A percentile compares a stretch with the other conserved stretches of the same genome.
Evolutionary conservation across 73 alveolate genomes (phyloP).

Genomic region (Blepharisma japonicum): DNA sequence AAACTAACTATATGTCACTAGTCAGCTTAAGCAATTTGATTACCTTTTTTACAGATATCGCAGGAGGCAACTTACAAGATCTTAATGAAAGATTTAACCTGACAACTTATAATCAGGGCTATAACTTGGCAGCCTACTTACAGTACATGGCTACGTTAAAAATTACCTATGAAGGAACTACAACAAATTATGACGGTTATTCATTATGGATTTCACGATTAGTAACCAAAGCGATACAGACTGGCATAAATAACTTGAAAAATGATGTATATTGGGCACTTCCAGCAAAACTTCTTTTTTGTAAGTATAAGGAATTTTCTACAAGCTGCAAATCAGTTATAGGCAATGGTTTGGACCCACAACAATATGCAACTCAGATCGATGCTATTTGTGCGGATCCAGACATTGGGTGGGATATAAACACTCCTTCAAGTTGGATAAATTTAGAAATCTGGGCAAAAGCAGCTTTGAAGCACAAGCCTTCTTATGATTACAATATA

Average conservation of each 20-base stretch:
- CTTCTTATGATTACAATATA: not conserved
- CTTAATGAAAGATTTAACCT: too few relatives aligned
- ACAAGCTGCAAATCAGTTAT: not conserved
- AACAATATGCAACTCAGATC: not conserved
- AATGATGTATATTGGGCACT: constrained; percentile 21
- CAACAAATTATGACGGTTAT: not conserved
- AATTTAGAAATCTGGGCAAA: not conserved
- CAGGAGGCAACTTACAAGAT: not conserved
- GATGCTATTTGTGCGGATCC: not conserved
- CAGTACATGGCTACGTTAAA: too few relatives aligned
- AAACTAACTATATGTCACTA: not conserved
- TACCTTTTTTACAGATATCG: not conserved
- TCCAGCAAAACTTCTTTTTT: not conserved
- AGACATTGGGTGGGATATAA: not conserved
- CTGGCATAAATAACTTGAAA: not conserved
- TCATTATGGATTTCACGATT: not conserved
- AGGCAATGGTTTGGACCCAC: not conserved
- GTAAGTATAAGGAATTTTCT: not conserved
- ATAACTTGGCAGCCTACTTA: too few relatives aligned
- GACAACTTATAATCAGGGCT: too few relatives aligned
- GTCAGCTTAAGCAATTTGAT: not conserved
- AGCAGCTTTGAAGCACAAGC: not conserved
- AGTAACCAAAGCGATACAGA: not conserved
- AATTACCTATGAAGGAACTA: too few relatives aligned
- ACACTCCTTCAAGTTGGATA: not conserved